A percentile compares a stretch with the other conserved stretches of the same genome.
These are phyloP conservation scores for Ganoderma lingzhi DNA, from an alignment of 1,284 basidiomycete species.

Conservation along the genomic window DNA sequence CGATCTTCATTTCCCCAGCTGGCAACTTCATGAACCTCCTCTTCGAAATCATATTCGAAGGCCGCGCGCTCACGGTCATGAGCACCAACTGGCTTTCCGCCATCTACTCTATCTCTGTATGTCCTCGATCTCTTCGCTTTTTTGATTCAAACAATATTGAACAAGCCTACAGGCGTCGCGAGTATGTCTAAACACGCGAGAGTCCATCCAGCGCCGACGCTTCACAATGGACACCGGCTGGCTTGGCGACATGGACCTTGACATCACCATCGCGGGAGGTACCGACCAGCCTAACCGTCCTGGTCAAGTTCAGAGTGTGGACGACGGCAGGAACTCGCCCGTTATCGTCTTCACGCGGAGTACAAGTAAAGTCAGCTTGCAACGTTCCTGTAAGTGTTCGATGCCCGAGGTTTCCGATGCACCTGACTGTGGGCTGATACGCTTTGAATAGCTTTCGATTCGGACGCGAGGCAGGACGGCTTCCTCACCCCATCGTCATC, in stretches of 20 bases:
- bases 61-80: constrained; percentile 13
- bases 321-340: background rate
- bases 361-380: constrained; percentile 8
- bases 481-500: background rate
- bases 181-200: constrained; percentile 25
- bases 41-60: constrained; percentile 16
- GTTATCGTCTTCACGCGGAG: constrained; percentile 9
- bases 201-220: constrained; percentile 15
- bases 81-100: constrained; percentile 17
- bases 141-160: background rate
- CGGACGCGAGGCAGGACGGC: background rate
- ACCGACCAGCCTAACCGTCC: background rate
- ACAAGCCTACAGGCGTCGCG: constrained; percentile 20
- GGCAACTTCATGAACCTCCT: constrained; percentile 24
- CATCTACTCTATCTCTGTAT: constrained; percentile 20
- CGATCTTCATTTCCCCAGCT: background rate
- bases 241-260: constrained; percentile 1
- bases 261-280: background rate
- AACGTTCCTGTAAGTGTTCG: constrained; percentile 7
- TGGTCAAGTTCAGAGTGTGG: background rate
- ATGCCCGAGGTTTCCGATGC: background rate
- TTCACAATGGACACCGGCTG: background rate
- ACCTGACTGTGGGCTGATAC: background rate
- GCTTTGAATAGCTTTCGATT: constrained; percentile 9
- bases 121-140: background rate